Evolutionary conservation across 129 eudicot genomes (phyloP).

Genomic region (Logfia minima): DNA sequence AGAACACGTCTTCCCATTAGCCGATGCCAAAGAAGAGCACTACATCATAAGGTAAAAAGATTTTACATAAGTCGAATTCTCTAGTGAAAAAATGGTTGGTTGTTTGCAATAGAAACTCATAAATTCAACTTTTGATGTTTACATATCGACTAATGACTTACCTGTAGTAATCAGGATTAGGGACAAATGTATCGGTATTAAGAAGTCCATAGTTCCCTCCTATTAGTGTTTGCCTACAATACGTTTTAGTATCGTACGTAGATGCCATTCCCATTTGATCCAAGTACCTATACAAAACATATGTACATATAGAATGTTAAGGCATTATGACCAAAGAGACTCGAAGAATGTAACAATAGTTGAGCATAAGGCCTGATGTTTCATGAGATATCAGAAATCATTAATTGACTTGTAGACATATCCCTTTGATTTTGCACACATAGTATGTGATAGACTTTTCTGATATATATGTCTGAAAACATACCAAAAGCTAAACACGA

Average conservation of each 20-base stretch:
- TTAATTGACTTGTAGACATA: too few relatives aligned
- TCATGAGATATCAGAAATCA: too few relatives aligned
- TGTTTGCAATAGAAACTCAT: not conserved
- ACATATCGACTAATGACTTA: conserved; percentile 10
- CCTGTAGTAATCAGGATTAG: conserved; percentile 93
- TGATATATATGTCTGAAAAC: not conserved
- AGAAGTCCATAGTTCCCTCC: conserved; percentile 94
- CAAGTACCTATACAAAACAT: conserved; percentile 54
- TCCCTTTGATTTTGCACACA: not conserved
- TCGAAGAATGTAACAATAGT: not conserved
- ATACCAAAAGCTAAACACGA: conserved; percentile 84
- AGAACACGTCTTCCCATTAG: conserved; percentile 85
- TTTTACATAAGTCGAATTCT: conserved; percentile 4
- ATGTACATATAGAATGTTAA: not conserved
- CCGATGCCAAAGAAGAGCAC: conserved; percentile 97
- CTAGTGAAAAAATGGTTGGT: not conserved
- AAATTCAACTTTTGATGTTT: not conserved
- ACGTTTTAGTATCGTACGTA: conserved; percentile 69
- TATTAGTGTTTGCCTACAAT: conserved; percentile 74
- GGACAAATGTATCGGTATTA: conserved; percentile 51
- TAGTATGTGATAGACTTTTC: not conserved
- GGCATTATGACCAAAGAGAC: not conserved
- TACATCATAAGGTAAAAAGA: conserved; percentile 14
- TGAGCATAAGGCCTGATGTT: too few relatives aligned
- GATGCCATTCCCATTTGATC: conserved; percentile 93